Percentiles rank a stretch among this genome's conserved stretches.
phyloP scores from a whole-genome alignment of 495 filamentous ascomycete genomes.

The Tuber magnatum region DNA sequence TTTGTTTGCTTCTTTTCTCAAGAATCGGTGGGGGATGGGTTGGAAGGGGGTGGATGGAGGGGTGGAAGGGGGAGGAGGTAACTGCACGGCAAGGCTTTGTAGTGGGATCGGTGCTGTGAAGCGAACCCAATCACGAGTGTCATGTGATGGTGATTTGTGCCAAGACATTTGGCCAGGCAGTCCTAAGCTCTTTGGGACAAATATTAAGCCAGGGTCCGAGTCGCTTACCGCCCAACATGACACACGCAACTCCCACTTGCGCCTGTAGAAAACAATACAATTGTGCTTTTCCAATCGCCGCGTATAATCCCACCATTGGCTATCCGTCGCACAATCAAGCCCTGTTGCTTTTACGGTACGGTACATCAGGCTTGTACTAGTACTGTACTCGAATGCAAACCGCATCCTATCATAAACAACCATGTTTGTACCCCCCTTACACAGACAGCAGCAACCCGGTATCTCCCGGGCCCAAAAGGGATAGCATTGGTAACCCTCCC shows the following conservation, averaged over 20 bases:
- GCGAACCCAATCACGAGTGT: neutral
- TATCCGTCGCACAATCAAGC: neutral
- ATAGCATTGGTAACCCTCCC: neutral
- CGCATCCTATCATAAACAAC: neutral
- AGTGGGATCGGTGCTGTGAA: neutral
- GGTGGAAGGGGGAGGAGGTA: neutral
- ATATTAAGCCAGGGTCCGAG: neutral
- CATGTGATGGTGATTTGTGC: neutral
- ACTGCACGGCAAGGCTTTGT: neutral
- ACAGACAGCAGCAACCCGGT: neutral
- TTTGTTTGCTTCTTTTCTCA: neutral
- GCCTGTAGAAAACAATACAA: neutral
- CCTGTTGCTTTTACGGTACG: neutral
- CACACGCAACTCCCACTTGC: neutral
- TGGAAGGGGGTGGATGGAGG: neutral
- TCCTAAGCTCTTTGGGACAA: neutral
- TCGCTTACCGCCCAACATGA: neutral
- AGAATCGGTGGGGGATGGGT: neutral
- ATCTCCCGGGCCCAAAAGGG: neutral
- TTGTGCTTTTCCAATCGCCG: neutral
- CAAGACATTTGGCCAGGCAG: neutral
- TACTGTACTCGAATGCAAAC: neutral
- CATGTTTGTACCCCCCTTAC: neutral
- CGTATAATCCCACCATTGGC: neutral
- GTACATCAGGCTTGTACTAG: too few relatives aligned